Conservation (phyloP, 1,139 yeast species). For the Pichiaceae sp. region DNA sequence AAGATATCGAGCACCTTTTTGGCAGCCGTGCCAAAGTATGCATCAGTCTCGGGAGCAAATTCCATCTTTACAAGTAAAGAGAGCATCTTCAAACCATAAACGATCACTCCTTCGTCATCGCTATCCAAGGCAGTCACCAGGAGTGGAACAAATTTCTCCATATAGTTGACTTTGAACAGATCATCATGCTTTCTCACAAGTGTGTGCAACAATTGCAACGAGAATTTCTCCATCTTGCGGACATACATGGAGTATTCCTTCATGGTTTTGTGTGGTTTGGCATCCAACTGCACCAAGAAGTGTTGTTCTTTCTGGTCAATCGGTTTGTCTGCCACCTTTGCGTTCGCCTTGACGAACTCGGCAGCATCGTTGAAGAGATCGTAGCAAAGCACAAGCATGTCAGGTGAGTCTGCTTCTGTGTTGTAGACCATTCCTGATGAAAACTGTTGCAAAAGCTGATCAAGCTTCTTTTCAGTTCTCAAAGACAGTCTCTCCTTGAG, state of each 20-base stretch:
- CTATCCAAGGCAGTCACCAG: slow-evolving; percentile 51
- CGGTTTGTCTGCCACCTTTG: slow-evolving; percentile 14
- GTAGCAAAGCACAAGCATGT: slow-evolving; percentile 62
- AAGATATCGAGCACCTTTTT: slow-evolving; percentile 59
- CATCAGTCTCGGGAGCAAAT: slow-evolving; percentile 47
- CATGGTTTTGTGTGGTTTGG: slow-evolving; percentile 47
- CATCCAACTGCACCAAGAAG: slow-evolving; percentile 59
- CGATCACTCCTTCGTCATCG: slow-evolving; percentile 67
- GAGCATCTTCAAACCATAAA: slow-evolving; percentile 60
- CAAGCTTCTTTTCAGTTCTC: slow-evolving; percentile 67
- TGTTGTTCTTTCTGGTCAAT: slow-evolving; percentile 33
- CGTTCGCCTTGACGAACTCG: slow-evolving; percentile 23
- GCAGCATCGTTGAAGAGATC: slow-evolving; percentile 59
- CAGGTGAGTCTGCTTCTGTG: slow-evolving; percentile 47
- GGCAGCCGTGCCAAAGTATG: slow-evolving; percentile 48
- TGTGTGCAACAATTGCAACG: slow-evolving; percentile 69
- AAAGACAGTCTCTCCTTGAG: slow-evolving; percentile 57
- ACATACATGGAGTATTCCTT: slow-evolving; percentile 42
- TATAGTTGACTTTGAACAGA: slow-evolving; percentile 50
- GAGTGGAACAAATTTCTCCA: slow-evolving; percentile 70
- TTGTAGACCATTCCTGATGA: slow-evolving; percentile 74
- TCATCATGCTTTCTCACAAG: slow-evolving; percentile 56
- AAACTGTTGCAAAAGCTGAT: slow-evolving; percentile 69
- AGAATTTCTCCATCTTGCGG: slow-evolving; percentile 62
- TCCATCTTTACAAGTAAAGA: slow-evolving; percentile 54